Evolutionary conservation across 2,329 filamentous ascomycete species (phyloP), one percentile per base, ranked within the genome.

Genomic region (Scortechinia acanthostroma): DNA sequence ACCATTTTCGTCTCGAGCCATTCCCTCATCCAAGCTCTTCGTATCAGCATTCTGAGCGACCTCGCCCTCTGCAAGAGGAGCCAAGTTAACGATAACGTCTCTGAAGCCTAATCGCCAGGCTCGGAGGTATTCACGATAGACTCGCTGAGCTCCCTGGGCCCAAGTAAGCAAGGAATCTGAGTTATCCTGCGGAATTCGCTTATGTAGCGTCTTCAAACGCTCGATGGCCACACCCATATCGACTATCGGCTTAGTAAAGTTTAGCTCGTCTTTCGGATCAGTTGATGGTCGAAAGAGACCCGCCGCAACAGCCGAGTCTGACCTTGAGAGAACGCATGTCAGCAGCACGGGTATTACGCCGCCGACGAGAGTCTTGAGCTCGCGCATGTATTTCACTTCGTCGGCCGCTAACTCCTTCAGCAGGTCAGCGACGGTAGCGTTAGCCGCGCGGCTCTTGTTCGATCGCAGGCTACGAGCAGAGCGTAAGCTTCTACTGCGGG

Each of bases 171-270:
- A 65, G 10, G 71, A 66, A 43, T 77, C 72, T 1, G 73, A 58
- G 46, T 79, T 69, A 35, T 77, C 69, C 49, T 74, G 68, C 0
- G 80, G 79, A 21, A 83, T 74, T 25, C 77, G 72, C 55, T 74
- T 79, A 60, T 86, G 81, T 43, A 80, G 57, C 2, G 70, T 70
- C 59, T 83, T 85, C 35, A 86, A 60, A 40, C 78, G 70, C 56
- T 86, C 80, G 15, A 86, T 64, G 4, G 78, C 77, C 43, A 85
- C 71, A 13, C 81, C 81, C 79, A 86, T 85, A 49, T 84, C 77
- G 37, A 85, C 71, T 45, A 86, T 84, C 3, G 81, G 79, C 55
- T 77, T 75, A 10, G 78, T 83, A 48, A 82, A 74, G 48, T 74
- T 74, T 44, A 77, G 44, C 22, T 44, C 72, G 46, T 74, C 68